These are phyloP conservation scores for Phytophthora litchii DNA, from an alignment of 352 stramenopile species.

Conservation along the genomic window DNA sequence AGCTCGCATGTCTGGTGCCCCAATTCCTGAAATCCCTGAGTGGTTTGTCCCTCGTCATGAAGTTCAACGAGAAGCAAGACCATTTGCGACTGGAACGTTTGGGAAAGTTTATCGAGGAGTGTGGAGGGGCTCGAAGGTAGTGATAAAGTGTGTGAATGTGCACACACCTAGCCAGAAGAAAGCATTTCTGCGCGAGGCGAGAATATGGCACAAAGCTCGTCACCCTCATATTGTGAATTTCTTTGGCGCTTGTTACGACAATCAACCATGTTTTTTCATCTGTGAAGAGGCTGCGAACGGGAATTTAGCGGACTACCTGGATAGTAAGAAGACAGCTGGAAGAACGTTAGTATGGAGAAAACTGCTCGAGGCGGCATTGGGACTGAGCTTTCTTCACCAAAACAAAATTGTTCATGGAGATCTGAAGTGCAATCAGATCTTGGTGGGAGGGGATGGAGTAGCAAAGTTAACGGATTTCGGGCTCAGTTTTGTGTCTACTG, in stretches of 20 bases:
- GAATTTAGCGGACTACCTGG: background rate
- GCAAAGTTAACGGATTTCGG: slow-evolving; percentile 4
- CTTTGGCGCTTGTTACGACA: slow-evolving; percentile 13
- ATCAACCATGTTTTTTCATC: background rate
- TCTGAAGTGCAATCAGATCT: slow-evolving; percentile 4
- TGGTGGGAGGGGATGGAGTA: background rate
- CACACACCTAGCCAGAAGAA: background rate
- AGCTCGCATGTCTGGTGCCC: slow-evolving; percentile 14
- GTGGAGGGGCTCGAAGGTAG: slow-evolving; percentile 12
- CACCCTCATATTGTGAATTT: slow-evolving; percentile 91
- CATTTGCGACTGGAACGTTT: slow-evolving; percentile 18
- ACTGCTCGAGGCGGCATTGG: slow-evolving; percentile 1
- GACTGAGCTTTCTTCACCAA: background rate
- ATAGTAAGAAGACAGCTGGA: background rate
- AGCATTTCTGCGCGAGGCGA: slow-evolving; percentile 57
- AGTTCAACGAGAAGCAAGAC: slow-evolving; percentile 16
- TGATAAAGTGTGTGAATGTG: slow-evolving; percentile 22
- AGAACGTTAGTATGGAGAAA: background rate
- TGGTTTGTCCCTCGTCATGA: slow-evolving; percentile 37
- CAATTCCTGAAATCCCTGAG: slow-evolving; percentile 10
- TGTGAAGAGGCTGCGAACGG: background rate
- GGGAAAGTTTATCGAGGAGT: slow-evolving; percentile 18
- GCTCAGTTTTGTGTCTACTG: background rate
- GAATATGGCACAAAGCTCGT: slow-evolving; percentile 86
- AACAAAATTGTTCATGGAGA: slow-evolving; percentile 1